phyloP scores from a whole-genome alignment of 805 yeast species.

The Ogataea pignaliae region DNA sequence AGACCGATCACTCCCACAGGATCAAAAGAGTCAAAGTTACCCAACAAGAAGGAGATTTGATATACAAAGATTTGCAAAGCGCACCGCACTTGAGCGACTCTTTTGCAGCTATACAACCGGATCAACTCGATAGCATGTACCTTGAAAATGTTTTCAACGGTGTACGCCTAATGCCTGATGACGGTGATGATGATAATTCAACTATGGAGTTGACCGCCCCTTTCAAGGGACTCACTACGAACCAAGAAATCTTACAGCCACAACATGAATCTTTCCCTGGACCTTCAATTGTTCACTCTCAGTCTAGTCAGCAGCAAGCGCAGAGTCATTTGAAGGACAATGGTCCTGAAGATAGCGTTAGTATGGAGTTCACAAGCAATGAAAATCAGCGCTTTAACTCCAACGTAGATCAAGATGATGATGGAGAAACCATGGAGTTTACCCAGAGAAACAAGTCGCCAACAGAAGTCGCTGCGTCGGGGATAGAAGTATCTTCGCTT shows the following conservation, averaged over 20 bases:
- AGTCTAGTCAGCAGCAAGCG: too few relatives aligned
- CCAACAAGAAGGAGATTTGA: background rate
- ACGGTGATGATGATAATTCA: slow-evolving; percentile 10
- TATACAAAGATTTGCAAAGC: too few relatives aligned
- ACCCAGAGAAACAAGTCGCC: too few relatives aligned
- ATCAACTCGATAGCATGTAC: slow-evolving; percentile 4
- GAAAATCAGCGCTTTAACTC: background rate
- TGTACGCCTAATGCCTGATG: background rate
- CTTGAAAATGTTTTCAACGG: slow-evolving; percentile 7
- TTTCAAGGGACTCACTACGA: slow-evolving; percentile 6
- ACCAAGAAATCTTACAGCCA: background rate
- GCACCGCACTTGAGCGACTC: slow-evolving; percentile 3
- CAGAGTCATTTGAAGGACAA: background rate
- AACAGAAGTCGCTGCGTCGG: too few relatives aligned
- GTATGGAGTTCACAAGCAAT: slow-evolving; percentile 2
- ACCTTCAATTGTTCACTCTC: too few relatives aligned
- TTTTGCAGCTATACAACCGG: slow-evolving; percentile 20
- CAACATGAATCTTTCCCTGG: too few relatives aligned
- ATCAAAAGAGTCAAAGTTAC: slow-evolving; percentile 7
- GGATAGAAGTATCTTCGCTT: too few relatives aligned
- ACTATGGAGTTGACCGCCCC: slow-evolving; percentile 21
- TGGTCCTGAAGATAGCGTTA: slow-evolving; percentile 1
- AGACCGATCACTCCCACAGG: slow-evolving; percentile 11
- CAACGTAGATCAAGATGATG: slow-evolving; percentile 3
- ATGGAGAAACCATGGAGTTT: slow-evolving; percentile 16